Conservation (phyloP, 495 filamentous ascomycete species). For the Jackrogersella multiformis region DNA sequence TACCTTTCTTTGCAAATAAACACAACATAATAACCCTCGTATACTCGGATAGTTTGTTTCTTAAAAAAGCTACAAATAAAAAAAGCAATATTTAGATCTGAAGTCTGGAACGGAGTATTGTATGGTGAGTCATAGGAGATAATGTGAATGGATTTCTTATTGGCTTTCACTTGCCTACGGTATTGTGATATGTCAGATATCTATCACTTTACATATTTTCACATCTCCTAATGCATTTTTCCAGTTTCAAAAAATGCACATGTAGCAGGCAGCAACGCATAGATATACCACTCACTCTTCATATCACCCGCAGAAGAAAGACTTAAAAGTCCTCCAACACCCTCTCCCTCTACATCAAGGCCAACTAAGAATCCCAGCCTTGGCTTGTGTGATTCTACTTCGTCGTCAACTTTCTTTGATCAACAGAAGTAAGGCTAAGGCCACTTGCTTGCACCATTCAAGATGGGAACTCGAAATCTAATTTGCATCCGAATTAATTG, state of each 20-base stretch:
- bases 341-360: not conserved
- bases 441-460: not conserved
- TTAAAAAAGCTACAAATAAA: too few relatives aligned
- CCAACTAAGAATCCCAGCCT: too few relatives aligned
- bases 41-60: too few relatives aligned
- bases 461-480: not conserved
- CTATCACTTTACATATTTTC: not conserved
- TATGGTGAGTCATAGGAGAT: not conserved
- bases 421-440: not conserved
- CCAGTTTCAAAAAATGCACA: not conserved
- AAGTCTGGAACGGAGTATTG: too few relatives aligned
- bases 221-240: not conserved
- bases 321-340: not conserved
- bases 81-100: too few relatives aligned
- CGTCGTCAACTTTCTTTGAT: too few relatives aligned
- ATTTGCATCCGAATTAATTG: not conserved
- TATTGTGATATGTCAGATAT: not conserved
- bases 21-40: too few relatives aligned
- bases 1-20: too few relatives aligned
- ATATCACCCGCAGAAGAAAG: not conserved
- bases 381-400: too few relatives aligned
- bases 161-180: not conserved
- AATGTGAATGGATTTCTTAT: not conserved
- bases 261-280: not conserved
- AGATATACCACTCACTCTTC: not conserved